Percentiles rank a stretch among this genome's conserved stretches.
Evolutionary conservation across 805 yeast genomes (phyloP).

Genomic region (Candida golubevii): DNA sequence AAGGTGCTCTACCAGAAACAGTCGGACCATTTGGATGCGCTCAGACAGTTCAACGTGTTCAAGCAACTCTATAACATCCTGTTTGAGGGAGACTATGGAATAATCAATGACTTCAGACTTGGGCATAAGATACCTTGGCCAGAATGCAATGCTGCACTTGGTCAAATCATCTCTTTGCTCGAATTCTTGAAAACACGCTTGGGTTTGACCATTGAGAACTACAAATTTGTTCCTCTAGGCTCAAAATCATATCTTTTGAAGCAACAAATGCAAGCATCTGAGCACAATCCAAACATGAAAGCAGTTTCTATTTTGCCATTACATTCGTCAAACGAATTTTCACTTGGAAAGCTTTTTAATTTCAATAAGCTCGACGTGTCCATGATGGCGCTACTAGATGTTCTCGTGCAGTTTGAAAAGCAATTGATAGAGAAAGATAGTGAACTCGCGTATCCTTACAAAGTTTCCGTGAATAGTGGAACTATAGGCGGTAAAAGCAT

Average conservation of each 20-base stretch:
- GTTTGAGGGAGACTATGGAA: slow-evolving; percentile 65
- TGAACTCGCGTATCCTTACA: slow-evolving; percentile 67
- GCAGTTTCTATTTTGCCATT: slow-evolving; percentile 48
- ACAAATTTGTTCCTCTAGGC: slow-evolving; percentile 75
- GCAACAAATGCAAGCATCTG: slow-evolving; percentile 4
- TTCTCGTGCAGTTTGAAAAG: slow-evolving; percentile 49
- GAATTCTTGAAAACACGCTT: slow-evolving; percentile 60
- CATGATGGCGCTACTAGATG: slow-evolving; percentile 70
- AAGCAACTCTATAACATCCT: slow-evolving; percentile 81
- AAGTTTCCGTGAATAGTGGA: slow-evolving; percentile 52
- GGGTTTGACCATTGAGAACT: slow-evolving; percentile 51
- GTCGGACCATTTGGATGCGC: slow-evolving; percentile 59
- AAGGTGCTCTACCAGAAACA: slow-evolving; percentile 60
- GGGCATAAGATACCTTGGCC: slow-evolving; percentile 83
- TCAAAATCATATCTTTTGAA: slow-evolving; percentile 75
- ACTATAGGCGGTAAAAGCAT: slow-evolving; percentile 75
- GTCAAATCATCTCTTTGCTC: slow-evolving; percentile 70
- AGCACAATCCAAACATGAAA: background rate
- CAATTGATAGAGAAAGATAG: slow-evolving; percentile 44
- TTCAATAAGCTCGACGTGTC: slow-evolving; percentile 77
- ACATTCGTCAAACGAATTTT: slow-evolving; percentile 66
- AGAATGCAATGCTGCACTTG: slow-evolving; percentile 88
- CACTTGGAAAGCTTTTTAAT: slow-evolving; percentile 64
- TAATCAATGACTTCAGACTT: slow-evolving; percentile 80
- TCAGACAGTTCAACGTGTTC: slow-evolving; percentile 76